Evolutionary conservation across 1,139 yeast genomes (phyloP).

Genomic region (Blastobotrys indianensis): DNA sequence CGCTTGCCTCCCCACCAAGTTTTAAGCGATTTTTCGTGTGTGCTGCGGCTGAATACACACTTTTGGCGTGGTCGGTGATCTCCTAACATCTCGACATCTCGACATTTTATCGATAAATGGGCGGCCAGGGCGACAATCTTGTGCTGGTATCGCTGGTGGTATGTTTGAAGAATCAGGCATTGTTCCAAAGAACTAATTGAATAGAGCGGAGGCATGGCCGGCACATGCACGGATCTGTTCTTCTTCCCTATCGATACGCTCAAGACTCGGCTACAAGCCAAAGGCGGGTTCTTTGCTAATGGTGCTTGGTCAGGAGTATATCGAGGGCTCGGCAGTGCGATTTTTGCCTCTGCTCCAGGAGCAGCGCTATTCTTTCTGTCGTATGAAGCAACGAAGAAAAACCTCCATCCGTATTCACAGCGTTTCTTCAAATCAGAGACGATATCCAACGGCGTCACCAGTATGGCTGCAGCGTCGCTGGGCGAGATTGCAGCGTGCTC

Average conservation of each 20-base stretch:
- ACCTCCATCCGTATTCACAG: slow-evolving; percentile 42
- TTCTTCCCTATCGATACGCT: slow-evolving; percentile 95
- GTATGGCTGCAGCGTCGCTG: slow-evolving; percentile 79
- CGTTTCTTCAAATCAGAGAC: slow-evolving; percentile 27
- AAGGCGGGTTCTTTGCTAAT: slow-evolving; percentile 85
- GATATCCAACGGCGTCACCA: slow-evolving; percentile 44
- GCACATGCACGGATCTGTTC: slow-evolving; percentile 88
- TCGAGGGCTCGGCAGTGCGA: slow-evolving; percentile 87
- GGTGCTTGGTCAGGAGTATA: slow-evolving; percentile 94
- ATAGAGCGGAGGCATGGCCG: slow-evolving; percentile 91
- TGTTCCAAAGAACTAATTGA: slow-evolving; percentile 7
- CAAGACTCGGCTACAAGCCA: slow-evolving; percentile 90
- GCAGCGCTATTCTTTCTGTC: slow-evolving; percentile 88
- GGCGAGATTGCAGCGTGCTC: slow-evolving; percentile 93
- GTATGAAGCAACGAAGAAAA: slow-evolving; percentile 67
- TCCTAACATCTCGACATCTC: neutral
- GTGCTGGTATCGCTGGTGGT: slow-evolving; percentile 12
- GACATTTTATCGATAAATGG: neutral
- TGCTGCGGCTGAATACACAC: neutral
- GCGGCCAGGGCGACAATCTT: slow-evolving; percentile 7
- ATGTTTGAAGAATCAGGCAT: no score
- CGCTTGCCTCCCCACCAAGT: no score
- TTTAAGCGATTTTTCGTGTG: no score
- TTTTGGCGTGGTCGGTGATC: neutral
- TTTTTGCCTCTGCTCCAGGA: slow-evolving; percentile 89